Evolutionary conservation across 2,329 filamentous ascomycete species (phyloP).

Genomic region (Epichloe amarillans): DNA sequence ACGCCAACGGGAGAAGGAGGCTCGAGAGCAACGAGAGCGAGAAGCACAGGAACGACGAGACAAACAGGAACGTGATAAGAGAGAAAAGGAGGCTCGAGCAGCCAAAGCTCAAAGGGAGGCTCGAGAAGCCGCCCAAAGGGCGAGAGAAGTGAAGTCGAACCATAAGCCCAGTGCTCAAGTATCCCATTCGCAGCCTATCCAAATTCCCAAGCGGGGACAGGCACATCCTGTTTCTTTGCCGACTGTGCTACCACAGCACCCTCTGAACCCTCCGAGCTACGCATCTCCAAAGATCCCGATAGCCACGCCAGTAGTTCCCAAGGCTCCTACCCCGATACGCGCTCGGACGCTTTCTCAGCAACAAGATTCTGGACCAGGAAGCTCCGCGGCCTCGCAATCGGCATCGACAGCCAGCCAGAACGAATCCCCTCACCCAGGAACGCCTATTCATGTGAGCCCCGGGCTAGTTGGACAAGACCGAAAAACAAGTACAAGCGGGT

Average conservation of each 20-base stretch:
- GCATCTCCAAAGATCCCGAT: constrained; percentile 69
- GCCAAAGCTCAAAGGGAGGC: constrained; percentile 47
- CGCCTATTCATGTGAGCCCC: constrained; percentile 52
- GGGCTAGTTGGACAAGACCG: constrained; percentile 48
- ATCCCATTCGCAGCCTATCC: constrained; percentile 9
- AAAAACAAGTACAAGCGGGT: constrained; percentile 42
- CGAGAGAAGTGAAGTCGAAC: constrained; percentile 48
- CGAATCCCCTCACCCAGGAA: constrained; percentile 45
- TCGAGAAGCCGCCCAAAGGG: constrained; percentile 41
- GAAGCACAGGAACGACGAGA: constrained; percentile 52
- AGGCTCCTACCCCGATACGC: constrained; percentile 67
- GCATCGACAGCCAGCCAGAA: constrained; percentile 40
- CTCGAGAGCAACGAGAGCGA: constrained; percentile 54
- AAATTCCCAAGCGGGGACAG: constrained; percentile 13
- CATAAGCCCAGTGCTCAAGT: constrained; percentile 26
- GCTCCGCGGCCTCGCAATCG: constrained; percentile 57
- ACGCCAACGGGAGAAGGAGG: constrained; percentile 66
- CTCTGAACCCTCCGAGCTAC: constrained; percentile 39
- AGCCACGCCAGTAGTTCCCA: constrained; percentile 70
- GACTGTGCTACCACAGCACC: constrained; percentile 43
- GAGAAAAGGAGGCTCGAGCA: constrained; percentile 42
- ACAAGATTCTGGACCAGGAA: constrained; percentile 56
- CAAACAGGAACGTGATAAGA: constrained; percentile 50
- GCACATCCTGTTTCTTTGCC: constrained; percentile 31
- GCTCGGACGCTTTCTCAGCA: constrained; percentile 70